A percentile compares a stretch with the other conserved stretches of the same genome.
Conservation (phyloP, 2,329 filamentous ascomycete genomes). For the Fusarium nurragi region DNA sequence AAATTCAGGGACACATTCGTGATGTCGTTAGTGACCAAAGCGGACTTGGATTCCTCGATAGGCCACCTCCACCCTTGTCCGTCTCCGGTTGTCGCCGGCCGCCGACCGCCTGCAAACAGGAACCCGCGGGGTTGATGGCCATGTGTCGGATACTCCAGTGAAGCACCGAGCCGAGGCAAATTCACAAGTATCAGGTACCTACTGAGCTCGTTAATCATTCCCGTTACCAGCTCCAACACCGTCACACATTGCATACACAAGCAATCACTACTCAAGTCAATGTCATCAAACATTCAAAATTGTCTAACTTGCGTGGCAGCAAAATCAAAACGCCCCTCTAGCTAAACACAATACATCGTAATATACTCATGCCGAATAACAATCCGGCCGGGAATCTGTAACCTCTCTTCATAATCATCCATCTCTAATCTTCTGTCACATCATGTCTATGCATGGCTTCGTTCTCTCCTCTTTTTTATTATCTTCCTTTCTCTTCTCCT, state of each 20-base stretch:
- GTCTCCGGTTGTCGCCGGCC: slow-evolving; percentile 42
- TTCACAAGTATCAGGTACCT: neutral
- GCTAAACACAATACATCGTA: slow-evolving; percentile 42
- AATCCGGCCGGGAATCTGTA: slow-evolving; percentile 36
- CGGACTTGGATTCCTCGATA: slow-evolving; percentile 33
- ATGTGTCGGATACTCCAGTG: neutral
- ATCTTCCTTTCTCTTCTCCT: slow-evolving; percentile 16
- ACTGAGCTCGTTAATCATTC: slow-evolving; percentile 21
- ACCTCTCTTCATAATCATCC: slow-evolving; percentile 40
- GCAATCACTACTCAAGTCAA: slow-evolving; percentile 6
- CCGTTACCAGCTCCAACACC: neutral
- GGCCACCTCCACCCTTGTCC: slow-evolving; percentile 36
- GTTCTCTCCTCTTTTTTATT: slow-evolving; percentile 9
- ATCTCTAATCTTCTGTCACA: slow-evolving; percentile 27
- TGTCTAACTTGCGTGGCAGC: slow-evolving; percentile 31
- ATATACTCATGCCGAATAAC: slow-evolving; percentile 41
- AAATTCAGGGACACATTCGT: slow-evolving; percentile 9
- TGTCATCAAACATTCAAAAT: slow-evolving; percentile 31
- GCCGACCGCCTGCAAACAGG: slow-evolving; percentile 31
- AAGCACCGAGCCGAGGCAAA: neutral
- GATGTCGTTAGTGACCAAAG: slow-evolving; percentile 16
- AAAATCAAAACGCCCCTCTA: slow-evolving; percentile 41
- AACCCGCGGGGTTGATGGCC: neutral
- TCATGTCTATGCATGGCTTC: slow-evolving; percentile 25
- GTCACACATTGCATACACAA: neutral